Evolutionary conservation across 192 early-diverging fungal species (phyloP).

Genomic region (Backusella australiensis): DNA sequence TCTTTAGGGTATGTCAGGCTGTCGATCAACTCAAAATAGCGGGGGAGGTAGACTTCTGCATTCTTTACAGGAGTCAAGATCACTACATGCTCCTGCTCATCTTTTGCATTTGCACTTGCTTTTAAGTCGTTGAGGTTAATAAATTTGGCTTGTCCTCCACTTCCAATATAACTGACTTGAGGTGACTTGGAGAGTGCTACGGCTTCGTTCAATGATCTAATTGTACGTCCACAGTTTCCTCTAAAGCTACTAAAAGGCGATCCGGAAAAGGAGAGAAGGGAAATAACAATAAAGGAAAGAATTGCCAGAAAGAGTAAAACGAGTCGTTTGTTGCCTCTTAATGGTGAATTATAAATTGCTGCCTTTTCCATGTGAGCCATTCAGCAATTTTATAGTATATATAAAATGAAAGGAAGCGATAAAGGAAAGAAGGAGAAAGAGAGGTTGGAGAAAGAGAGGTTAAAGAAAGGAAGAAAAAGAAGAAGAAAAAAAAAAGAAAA

Average conservation of each 20-base stretch:
- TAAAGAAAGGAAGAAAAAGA: neutral
- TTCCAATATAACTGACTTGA: neutral
- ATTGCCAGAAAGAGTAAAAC: constrained; percentile 1
- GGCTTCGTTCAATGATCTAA: constrained; percentile 14
- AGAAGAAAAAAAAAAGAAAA: neutral
- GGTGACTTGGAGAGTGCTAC: neutral
- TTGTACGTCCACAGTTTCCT: neutral
- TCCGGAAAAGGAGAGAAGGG: constrained; percentile 11
- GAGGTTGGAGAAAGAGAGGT: neutral
- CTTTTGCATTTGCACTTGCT: constrained; percentile 24
- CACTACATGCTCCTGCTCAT: constrained; percentile 35
- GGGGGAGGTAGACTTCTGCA: constrained; percentile 46
- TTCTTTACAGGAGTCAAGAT: constrained; percentile 62
- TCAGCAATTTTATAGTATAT: neutral
- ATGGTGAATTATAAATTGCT: constrained; percentile 6
- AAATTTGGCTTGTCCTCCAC: constrained; percentile 18
- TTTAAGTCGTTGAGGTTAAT: constrained; percentile 22
- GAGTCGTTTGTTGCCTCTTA: constrained; percentile 14
- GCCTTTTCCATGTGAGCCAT: constrained; percentile 5
- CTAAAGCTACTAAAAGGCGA: neutral
- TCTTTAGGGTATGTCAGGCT: constrained; percentile 48
- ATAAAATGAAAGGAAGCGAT: neutral
- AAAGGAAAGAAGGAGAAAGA: neutral
- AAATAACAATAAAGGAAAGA: constrained; percentile 10
- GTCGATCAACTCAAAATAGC: constrained; percentile 56